Conservation (phyloP, 2,329 filamentous ascomycete species). For the Neofusicoccum ribis region DNA sequence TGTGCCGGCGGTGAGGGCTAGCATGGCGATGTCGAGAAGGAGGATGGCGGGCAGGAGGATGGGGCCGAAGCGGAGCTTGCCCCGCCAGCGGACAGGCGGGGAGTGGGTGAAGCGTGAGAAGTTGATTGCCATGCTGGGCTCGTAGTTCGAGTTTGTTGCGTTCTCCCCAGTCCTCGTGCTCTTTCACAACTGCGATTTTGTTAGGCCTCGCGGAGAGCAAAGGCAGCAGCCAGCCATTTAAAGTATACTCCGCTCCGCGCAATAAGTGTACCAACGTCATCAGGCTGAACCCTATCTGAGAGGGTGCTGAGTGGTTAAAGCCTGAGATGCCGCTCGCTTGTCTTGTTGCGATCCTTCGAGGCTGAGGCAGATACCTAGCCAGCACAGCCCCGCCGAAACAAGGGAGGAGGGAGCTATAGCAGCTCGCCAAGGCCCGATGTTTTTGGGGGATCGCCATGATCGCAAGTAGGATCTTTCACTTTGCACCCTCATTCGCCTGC, state of each 20-base stretch:
- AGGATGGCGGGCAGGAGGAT: neutral
- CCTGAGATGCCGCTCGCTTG: neutral
- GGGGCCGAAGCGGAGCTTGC: neutral
- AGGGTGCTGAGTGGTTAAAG: too few relatives aligned
- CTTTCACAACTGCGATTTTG: neutral
- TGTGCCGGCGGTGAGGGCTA: neutral
- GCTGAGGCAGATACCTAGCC: neutral
- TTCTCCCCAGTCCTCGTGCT: too few relatives aligned
- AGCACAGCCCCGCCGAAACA: constrained; percentile 2
- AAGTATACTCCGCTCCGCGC: neutral
- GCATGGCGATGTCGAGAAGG: neutral
- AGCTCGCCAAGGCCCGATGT: neutral
- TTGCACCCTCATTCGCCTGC: neutral
- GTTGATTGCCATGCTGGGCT: neutral
- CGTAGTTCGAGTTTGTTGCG: too few relatives aligned
- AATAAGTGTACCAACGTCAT: neutral
- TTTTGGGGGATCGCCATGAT: neutral
- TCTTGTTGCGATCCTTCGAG: constrained; percentile 6
- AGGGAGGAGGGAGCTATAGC: neutral
- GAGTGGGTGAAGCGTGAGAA: constrained; percentile 6
- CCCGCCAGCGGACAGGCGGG: neutral
- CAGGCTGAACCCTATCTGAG: neutral
- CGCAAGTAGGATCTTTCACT: neutral
- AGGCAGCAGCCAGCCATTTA: neutral
- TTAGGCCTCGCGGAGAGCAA: too few relatives aligned